Evolutionary conservation across 306 rosid genomes (phyloP).

Genomic region (apple (Malus domestica)): DNA sequence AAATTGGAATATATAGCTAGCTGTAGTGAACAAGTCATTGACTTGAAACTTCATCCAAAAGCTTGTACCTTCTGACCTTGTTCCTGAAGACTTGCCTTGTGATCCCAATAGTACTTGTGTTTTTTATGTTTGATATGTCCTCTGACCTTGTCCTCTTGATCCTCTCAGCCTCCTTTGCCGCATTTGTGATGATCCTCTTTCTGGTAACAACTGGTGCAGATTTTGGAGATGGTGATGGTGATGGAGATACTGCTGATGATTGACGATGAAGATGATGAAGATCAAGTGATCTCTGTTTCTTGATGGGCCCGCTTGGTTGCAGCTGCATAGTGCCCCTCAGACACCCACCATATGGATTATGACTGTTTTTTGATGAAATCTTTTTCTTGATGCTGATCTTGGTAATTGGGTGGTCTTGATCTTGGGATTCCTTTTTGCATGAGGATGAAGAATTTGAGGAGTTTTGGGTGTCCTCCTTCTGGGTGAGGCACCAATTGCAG

Average conservation of each 20-base stretch:
- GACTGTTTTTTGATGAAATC: background rate
- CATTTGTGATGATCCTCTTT: constrained; percentile 50
- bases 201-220: constrained; percentile 26
- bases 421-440: constrained; percentile 17
- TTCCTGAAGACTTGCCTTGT: constrained; percentile 60
- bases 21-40: constrained; percentile 12
- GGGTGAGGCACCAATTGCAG: constrained; percentile 89
- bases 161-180: constrained; percentile 27
- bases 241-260: background rate
- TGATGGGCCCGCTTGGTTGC: constrained; percentile 43
- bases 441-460: constrained; percentile 76
- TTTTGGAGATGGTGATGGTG: constrained; percentile 22
- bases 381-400: constrained; percentile 18
- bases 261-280: background rate
- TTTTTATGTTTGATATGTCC: constrained; percentile 25
- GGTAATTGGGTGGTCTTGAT: background rate
- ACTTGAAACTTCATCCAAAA: constrained; percentile 91
- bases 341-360: background rate
- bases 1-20: background rate
- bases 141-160: constrained; percentile 60
- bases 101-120: constrained; percentile 13
- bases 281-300: constrained; percentile 51
- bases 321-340: constrained; percentile 19
- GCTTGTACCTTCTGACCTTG: constrained; percentile 94
- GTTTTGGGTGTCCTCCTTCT: constrained; percentile 46